Conservation (phyloP, 768 basidiomycete species). For the Postia placenta region DNA sequence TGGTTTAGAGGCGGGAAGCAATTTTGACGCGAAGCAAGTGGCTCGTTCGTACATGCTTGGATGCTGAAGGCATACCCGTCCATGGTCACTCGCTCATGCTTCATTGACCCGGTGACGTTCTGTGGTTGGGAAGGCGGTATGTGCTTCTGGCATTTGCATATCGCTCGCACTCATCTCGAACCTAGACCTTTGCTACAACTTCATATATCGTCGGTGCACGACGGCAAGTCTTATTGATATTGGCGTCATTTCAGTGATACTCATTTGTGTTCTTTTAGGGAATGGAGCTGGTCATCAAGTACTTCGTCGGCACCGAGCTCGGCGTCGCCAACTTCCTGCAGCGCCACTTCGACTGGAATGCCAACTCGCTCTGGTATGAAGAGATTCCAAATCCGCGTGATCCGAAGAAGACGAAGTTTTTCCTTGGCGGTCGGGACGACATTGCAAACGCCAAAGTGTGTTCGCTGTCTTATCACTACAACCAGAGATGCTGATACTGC, state of each 20-base stretch:
- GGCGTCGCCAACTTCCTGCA: slow-evolving; percentile 84
- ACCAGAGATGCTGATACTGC: slow-evolving; percentile 1
- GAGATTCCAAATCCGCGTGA: slow-evolving; percentile 80
- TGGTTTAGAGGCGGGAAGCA: too few species aligned
- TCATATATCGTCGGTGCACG: slow-evolving; percentile 66
- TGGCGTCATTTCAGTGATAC: neutral
- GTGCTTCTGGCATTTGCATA: slow-evolving; percentile 19
- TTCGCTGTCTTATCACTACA: neutral
- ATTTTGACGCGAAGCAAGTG: too few species aligned
- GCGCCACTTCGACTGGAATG: slow-evolving; percentile 79
- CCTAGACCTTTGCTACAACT: slow-evolving; percentile 85
- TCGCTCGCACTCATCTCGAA: neutral
- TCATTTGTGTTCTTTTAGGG: slow-evolving; percentile 38
- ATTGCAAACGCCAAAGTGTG: slow-evolving; percentile 71
- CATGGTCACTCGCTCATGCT: slow-evolving; percentile 71
- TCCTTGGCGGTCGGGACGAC: slow-evolving; percentile 78
- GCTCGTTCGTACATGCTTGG: slow-evolving; percentile 86
- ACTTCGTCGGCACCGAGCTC: slow-evolving; percentile 83
- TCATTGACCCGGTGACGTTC: slow-evolving; percentile 87
- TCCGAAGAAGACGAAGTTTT: slow-evolving; percentile 57
- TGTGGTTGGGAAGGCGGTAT: slow-evolving; percentile 92
- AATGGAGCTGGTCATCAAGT: slow-evolving; percentile 74
- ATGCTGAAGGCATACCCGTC: slow-evolving; percentile 72
- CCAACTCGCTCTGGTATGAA: slow-evolving; percentile 87
- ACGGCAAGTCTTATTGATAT: slow-evolving; percentile 39